phyloP scores from a whole-genome alignment of 441 rosid species.

The Bruguiera hainesii region DNA sequence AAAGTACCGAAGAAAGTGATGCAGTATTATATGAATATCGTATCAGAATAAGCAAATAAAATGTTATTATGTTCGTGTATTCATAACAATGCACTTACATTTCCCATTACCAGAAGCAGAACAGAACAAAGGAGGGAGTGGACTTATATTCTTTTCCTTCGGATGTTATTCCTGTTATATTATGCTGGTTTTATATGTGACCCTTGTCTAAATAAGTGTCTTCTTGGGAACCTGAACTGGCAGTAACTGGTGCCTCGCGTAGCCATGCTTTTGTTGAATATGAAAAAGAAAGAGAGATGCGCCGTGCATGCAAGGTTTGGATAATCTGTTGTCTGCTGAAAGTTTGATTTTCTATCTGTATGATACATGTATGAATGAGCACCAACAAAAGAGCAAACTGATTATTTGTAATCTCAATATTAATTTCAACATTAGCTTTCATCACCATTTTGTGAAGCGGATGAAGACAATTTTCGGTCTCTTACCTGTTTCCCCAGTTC shows the following conservation, averaged over 20 bases:
- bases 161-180: not conserved
- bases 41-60: not conserved
- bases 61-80: not conserved
- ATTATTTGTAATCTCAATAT: too few species aligned
- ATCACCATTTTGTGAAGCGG: too few species aligned
- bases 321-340: not conserved
- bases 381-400: too few species aligned
- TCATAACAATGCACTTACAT: slow-evolving; percentile 43
- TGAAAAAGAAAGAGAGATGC: slow-evolving; percentile 74
- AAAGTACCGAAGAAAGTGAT: slow-evolving; percentile 16
- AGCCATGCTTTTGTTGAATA: slow-evolving; percentile 89
- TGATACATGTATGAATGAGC: too few species aligned
- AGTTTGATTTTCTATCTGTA: too few species aligned
- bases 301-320: slow-evolving; percentile 72
- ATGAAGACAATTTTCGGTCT: too few species aligned
- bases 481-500: too few species aligned
- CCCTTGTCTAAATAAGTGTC: not conserved
- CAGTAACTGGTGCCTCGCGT: slow-evolving; percentile 90
- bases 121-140: too few species aligned
- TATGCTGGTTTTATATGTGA: not conserved
- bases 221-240: slow-evolving; percentile 12
- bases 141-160: not conserved
- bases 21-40: slow-evolving; percentile 14
- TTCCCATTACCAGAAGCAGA: slow-evolving; percentile 85
- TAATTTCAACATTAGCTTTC: too few species aligned